A percentile compares a stretch with the other conserved stretches of the same genome.
These are phyloP conservation scores for Lentinula edodes DNA, from an alignment of 768 basidiomycete genomes.

Conservation along the genomic window DNA sequence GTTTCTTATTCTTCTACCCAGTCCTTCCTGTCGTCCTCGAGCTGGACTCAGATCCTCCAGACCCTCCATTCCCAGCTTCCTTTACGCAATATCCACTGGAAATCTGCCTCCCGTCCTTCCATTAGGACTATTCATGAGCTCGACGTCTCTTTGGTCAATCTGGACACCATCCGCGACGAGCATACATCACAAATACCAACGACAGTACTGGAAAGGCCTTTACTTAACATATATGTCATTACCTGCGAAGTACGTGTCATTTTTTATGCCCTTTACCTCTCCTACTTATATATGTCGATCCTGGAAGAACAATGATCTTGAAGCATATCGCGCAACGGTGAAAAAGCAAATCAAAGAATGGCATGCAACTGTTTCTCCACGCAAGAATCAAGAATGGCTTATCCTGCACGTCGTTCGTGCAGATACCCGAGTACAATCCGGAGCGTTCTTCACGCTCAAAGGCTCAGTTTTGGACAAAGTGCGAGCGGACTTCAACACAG, in stretches of 20 bases:
- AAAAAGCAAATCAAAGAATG: slow-evolving; percentile 92
- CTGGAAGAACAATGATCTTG: slow-evolving; percentile 51
- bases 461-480: slow-evolving; percentile 86
- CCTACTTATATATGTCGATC: not conserved
- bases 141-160: slow-evolving; percentile 64
- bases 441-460: slow-evolving; percentile 79
- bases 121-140: slow-evolving; percentile 46
- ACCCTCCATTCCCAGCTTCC: slow-evolving; percentile 73
- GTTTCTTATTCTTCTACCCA: slow-evolving; percentile 65
- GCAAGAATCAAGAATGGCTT: slow-evolving; percentile 91
- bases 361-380: slow-evolving; percentile 58
- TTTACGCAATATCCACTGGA: slow-evolving; percentile 91
- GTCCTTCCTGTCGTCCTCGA: slow-evolving; percentile 60
- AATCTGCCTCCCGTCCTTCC: slow-evolving; percentile 48
- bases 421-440: slow-evolving; percentile 52
- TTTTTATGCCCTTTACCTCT: slow-evolving; percentile 8
- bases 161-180: slow-evolving; percentile 68
- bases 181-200: slow-evolving; percentile 69
- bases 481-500: slow-evolving; percentile 84
- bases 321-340: slow-evolving; percentile 71
- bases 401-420: slow-evolving; percentile 82
- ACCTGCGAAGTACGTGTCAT: slow-evolving; percentile 68
- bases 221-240: slow-evolving; percentile 83
- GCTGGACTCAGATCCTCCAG: slow-evolving; percentile 64
- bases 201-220: slow-evolving; percentile 78